phyloP scores from a whole-genome alignment of 2,329 filamentous ascomycete species.

The Trichoderma harzianum region DNA sequence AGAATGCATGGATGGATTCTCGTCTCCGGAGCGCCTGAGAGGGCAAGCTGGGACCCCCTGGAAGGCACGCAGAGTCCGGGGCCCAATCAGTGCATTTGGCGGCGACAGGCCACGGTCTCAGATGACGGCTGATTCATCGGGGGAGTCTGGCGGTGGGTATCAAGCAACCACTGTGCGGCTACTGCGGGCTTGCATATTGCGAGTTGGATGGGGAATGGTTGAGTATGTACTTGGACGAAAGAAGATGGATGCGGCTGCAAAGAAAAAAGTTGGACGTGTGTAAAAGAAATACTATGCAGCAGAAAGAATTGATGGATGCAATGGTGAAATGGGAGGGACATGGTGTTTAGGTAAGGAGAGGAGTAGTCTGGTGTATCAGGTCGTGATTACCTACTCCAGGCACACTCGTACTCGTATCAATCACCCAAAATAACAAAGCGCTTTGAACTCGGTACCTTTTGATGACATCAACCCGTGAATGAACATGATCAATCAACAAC shows the following conservation, averaged over 20 bases:
- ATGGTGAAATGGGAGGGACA: neutral
- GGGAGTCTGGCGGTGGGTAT: neutral
- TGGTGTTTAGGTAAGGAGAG: too few species aligned
- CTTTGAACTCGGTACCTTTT: neutral
- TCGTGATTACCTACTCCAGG: neutral
- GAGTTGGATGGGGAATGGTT: neutral
- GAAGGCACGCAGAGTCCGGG: neutral
- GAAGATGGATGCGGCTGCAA: neutral
- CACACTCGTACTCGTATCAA: neutral
- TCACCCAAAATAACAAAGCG: neutral
- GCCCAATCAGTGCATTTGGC: neutral
- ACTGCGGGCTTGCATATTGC: neutral
- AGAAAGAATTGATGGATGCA: neutral
- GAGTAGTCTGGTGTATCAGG: neutral
- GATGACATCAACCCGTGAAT: neutral
- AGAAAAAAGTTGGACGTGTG: neutral
- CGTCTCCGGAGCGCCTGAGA: neutral
- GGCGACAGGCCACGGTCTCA: slow-evolving; percentile 8
- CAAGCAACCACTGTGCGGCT: neutral
- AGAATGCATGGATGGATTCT: neutral
- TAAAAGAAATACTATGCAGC: neutral
- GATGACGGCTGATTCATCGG: slow-evolving; percentile 14
- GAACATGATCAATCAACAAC: neutral
- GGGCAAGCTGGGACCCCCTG: neutral
- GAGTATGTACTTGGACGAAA: neutral